Percentiles rank a stretch among this genome's conserved stretches.
phyloP scores from a whole-genome alignment of 495 filamentous ascomycete genomes.

The Patellaria atrata region DNA sequence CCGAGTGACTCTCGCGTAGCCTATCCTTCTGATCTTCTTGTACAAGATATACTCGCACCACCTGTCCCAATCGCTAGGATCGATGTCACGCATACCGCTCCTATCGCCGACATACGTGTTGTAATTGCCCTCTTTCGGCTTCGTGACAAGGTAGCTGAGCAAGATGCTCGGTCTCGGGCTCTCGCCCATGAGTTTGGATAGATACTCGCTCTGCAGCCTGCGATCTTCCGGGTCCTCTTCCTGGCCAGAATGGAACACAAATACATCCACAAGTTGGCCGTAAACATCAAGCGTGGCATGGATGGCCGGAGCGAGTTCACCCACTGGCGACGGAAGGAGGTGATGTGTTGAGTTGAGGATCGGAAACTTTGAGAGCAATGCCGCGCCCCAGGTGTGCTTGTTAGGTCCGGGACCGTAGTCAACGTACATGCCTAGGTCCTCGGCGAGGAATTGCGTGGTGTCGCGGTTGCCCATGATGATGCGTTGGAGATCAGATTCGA shows the following conservation, averaged over 20 bases:
- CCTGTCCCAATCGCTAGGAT: conserved; percentile 83
- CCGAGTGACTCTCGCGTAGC: conserved; percentile 79
- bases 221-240: conserved; percentile 95
- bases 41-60: conserved; percentile 99
- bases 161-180: conserved; percentile 70
- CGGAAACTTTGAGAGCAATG: conserved; percentile 90
- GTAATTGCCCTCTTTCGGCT: conserved; percentile 86
- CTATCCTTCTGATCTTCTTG: conserved; percentile 72
- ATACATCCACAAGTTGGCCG: conserved; percentile 77
- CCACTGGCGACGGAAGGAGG: conserved; percentile 79
- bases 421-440: conserved; percentile 95
- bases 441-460: conserved; percentile 85
- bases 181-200: conserved; percentile 76
- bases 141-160: conserved; percentile 83
- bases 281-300: conserved; percentile 90
- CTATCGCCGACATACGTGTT: conserved; percentile 82
- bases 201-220: conserved; percentile 72
- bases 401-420: conserved; percentile 96
- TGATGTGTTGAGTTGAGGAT: conserved; percentile 96
- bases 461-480: conserved; percentile 99
- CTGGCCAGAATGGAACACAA: conserved; percentile 98
- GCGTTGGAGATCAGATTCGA: conserved; percentile 88
- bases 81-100: conserved; percentile 92
- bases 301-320: conserved; percentile 92
- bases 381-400: conserved; percentile 97